Conservation (phyloP, 345 rosid genomes). For the Combretum micranthum region DNA sequence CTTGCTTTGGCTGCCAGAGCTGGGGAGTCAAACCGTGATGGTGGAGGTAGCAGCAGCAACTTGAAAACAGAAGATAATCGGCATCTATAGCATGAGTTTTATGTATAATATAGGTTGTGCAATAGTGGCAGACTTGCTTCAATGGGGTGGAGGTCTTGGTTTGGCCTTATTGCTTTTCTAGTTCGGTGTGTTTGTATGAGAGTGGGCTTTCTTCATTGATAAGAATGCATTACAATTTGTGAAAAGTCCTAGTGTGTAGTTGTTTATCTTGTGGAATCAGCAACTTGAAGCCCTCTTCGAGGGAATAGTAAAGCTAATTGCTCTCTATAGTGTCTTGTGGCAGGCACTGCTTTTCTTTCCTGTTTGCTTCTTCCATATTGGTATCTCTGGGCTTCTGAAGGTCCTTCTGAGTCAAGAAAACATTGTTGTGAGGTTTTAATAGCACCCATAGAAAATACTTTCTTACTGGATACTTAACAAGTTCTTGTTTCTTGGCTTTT, state of each 20-base stretch:
- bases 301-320: no score
- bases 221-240: conserved; percentile 2
- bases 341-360: no score
- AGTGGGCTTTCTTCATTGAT: conserved; percentile 25
- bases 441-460: no score
- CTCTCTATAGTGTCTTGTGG: no score
- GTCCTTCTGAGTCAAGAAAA: no score
- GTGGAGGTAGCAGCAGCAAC: conserved; percentile 55
- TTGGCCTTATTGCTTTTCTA: conserved; percentile 25
- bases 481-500: no score
- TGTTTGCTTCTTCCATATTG: no score
- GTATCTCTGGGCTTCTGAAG: no score
- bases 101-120: conserved; percentile 13
- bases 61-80: conserved; percentile 41
- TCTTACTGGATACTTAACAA: no score
- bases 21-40: conserved; percentile 63
- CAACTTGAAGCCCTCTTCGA: no score
- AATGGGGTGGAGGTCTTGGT: conserved; percentile 23
- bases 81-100: conserved; percentile 27
- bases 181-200: conserved; percentile 38
- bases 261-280: conserved; percentile 3
- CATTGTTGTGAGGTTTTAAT: no score
- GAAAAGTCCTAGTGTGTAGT: conserved; percentile 30
- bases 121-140: conserved; percentile 5
- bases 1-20: conserved; percentile 85